Conservation (phyloP, 1,284 basidiomycete genomes). For the Rhodotorula sp. region DNA sequence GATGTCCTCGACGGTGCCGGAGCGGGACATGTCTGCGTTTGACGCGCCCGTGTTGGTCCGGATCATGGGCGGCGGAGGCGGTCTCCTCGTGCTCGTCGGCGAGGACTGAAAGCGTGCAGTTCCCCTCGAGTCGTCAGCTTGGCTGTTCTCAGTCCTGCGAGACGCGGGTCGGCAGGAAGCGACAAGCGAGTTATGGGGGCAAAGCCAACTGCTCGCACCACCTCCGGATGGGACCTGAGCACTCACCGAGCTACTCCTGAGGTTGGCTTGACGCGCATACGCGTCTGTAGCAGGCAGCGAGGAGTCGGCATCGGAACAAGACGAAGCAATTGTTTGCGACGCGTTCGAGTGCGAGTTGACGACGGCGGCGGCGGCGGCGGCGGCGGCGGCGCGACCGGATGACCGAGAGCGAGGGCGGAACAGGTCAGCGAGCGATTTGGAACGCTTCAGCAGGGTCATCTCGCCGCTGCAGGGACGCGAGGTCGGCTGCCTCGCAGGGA, state of each 20-base stretch:
- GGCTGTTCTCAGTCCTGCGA: neutral
- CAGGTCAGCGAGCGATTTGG: conserved; percentile 6
- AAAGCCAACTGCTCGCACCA: neutral
- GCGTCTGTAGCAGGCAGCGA: neutral
- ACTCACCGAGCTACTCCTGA: neutral
- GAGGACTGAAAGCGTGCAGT: neutral
- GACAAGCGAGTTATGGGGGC: neutral
- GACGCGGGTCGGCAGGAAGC: neutral
- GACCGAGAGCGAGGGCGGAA: neutral
- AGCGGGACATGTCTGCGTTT: neutral
- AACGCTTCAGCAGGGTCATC: conserved; percentile 4
- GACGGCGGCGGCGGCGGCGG: neutral
- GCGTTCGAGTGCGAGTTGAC: neutral
- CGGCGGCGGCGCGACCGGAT: neutral
- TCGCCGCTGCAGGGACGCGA: neutral
- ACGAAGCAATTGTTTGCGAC: neutral
- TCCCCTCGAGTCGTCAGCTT: neutral
- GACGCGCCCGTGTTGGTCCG: neutral
- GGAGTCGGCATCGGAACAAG: neutral
- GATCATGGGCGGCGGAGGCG: neutral
- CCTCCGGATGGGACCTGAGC: neutral
- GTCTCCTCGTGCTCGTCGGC: neutral
- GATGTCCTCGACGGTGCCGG: conserved; percentile 28
- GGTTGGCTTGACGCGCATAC: conserved; percentile 4
- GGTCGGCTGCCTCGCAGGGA: neutral